Conservation (phyloP, 2,329 filamentous ascomycete genomes). For the Colletotrichum tabaci region DNA sequence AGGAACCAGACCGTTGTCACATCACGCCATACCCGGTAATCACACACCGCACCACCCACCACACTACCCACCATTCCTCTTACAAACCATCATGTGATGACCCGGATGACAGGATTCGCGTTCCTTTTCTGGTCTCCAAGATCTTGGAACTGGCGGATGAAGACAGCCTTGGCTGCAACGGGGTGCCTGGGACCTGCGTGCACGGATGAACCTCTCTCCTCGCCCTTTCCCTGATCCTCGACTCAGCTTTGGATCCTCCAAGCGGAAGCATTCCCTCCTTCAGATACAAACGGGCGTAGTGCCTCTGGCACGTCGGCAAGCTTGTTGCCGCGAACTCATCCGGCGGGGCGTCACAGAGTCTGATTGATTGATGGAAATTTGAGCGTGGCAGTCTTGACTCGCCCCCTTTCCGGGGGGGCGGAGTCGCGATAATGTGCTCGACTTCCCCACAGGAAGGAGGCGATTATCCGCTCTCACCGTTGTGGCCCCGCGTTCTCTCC, state of each 20-base stretch:
- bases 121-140: constrained; percentile 6
- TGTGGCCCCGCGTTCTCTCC: not conserved
- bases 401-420: constrained; percentile 5
- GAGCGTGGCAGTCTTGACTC: not conserved
- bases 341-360: not conserved
- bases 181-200: constrained; percentile 41
- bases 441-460: not conserved
- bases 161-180: not conserved
- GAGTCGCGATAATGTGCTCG: constrained; percentile 6
- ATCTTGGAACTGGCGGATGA: constrained; percentile 20
- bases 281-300: constrained; percentile 25
- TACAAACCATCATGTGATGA: constrained; percentile 6
- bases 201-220: not conserved
- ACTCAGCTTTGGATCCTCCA: constrained; percentile 7
- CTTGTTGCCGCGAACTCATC: constrained; percentile 8
- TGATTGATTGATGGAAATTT: constrained; percentile 40
- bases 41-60: not conserved
- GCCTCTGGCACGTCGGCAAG: constrained; percentile 29
- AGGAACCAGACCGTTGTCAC: not conserved
- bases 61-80: not conserved
- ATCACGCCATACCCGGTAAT: constrained; percentile 22
- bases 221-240: not conserved
- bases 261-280: constrained; percentile 36
- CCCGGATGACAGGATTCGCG: constrained; percentile 10
- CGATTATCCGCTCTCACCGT: not conserved